Percentiles rank a stretch among this genome's conserved stretches.
phyloP scores from a whole-genome alignment of 2,329 filamentous ascomycete genomes.

The Cladosporium sp. region DNA sequence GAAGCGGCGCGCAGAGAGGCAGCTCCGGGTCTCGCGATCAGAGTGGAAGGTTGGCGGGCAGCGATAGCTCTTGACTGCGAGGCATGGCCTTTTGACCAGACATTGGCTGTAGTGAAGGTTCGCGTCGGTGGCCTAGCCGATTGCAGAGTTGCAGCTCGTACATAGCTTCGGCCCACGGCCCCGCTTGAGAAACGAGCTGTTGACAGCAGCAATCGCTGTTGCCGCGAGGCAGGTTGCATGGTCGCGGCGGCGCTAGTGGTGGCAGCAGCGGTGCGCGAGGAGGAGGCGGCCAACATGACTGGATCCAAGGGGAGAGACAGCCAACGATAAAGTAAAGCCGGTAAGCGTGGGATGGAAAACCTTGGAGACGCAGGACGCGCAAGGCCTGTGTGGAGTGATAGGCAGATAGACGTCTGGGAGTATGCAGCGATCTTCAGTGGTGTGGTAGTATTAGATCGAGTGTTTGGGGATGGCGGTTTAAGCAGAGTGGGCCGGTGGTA shows the following conservation, averaged over 20 bases:
- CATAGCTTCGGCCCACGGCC: constrained; percentile 3
- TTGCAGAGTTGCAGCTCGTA: constrained; percentile 1
- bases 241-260: constrained; percentile 9
- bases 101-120: neutral
- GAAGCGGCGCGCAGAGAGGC: neutral
- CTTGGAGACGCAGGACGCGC: neutral
- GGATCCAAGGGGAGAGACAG: too few species aligned
- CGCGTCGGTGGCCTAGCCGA: neutral
- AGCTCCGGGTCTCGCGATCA: neutral
- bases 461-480: neutral
- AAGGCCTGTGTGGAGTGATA: neutral
- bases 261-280: constrained; percentile 5
- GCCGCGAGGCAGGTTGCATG: constrained; percentile 2
- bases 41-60: neutral
- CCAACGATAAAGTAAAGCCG: constrained; percentile 7
- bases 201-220: constrained; percentile 11
- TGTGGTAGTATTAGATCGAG: neutral
- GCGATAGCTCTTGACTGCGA: neutral
- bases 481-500: constrained; percentile 5
- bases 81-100: neutral
- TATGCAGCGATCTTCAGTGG: constrained; percentile 3
- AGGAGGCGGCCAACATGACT: constrained; percentile 2
- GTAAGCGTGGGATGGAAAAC: neutral
- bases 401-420: neutral
- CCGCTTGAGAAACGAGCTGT: constrained; percentile 9